Base-by-base conservation (phyloP, 2,329 filamentous ascomycete genomes). In the Aspergillus versicolor region DNA sequence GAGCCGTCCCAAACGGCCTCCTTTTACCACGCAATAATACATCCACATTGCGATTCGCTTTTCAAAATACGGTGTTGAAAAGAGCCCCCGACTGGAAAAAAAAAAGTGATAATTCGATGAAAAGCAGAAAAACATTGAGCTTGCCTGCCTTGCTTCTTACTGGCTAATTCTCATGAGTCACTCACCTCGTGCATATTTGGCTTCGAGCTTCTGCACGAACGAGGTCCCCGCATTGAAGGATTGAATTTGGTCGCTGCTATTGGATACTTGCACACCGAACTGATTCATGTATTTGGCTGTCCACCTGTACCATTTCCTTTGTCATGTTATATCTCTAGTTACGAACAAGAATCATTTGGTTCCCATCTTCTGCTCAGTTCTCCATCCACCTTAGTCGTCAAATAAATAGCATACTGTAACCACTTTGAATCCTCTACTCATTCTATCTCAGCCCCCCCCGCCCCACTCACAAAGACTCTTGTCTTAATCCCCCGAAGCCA, bases 121-220 rank as follows among this genome's bases (percentile, higher is more conserved):
- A 37, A 37, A 37, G 15, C 12, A 37, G 15, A 37, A 47, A 17
- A 52, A 19, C n/a, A 17, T 43, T 24, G 15, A 34, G 30, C 19
- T 52, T 38, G 7, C 34, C 46, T 34, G 24, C 24, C 24, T 27
- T 19, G 45, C 21, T 32, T 46, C 13, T 54, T 24, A 57, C 40
- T 56, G 46, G 46, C 34, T 57, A 52, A 44, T 27, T n/a, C 47
- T 30, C 43, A 49, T 51, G 45, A 49, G 34, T 57, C 49, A 53
- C 49, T 56, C 27, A 34, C 45, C 49, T 56, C 38, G 17, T 56
- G 54, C 41, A 44, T 51, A 19, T 30, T 30, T 30, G 27, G 27
- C 27, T 30, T 30, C 27, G 27, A 30, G 15, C 30, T 12, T 41
- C 6, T 19, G 30, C 22, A 12, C 37, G n/a, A 47, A 27, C 37